A percentile compares a stretch with the other conserved stretches of the same genome.
Evolutionary conservation across 768 basidiomycete species (phyloP).

Genomic region (Suillus fuscotomentosus): DNA sequence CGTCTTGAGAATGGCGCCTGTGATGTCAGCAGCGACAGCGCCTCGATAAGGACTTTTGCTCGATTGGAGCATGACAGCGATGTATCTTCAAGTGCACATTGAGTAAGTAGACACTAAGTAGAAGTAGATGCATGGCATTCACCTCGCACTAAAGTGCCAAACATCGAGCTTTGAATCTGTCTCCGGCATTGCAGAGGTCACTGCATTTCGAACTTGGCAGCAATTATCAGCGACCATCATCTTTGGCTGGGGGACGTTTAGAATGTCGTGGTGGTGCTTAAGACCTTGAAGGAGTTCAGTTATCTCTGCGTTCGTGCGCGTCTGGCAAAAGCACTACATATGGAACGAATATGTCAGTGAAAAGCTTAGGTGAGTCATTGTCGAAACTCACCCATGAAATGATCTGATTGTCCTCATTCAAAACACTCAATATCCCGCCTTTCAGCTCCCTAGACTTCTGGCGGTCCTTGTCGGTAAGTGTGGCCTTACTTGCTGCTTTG

Average conservation of each 20-base stretch:
- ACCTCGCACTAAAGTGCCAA: constrained; percentile 21
- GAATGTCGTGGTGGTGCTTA: constrained; percentile 6
- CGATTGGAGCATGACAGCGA: constrained; percentile 10
- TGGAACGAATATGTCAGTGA: no score
- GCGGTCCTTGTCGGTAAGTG: neutral
- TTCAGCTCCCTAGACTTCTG: constrained; percentile 1
- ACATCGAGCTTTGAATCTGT: constrained; percentile 11
- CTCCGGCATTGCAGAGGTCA: constrained; percentile 8
- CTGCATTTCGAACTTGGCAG: constrained; percentile 13
- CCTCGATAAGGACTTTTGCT: constrained; percentile 7
- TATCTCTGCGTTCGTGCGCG: constrained; percentile 12
- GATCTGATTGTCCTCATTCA: constrained; percentile 17
- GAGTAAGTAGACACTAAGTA: no score
- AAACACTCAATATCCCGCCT: constrained; percentile 14
- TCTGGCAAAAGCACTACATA: constrained; percentile 14
- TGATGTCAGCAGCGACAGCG: constrained; percentile 12
- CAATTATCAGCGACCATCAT: constrained; percentile 22
- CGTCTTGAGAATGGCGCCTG: constrained; percentile 9
- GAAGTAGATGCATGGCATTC: neutral
- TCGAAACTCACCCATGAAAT: constrained; percentile 13
- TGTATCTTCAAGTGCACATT: constrained; percentile 7
- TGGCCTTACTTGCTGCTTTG: no score
- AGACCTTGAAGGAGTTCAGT: constrained; percentile 13
- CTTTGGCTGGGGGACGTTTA: constrained; percentile 9
- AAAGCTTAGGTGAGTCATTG: neutral